Evolutionary conservation across 2,329 filamentous ascomycete species (phyloP).

Genomic region (Myriosclerotinia curreyana): DNA sequence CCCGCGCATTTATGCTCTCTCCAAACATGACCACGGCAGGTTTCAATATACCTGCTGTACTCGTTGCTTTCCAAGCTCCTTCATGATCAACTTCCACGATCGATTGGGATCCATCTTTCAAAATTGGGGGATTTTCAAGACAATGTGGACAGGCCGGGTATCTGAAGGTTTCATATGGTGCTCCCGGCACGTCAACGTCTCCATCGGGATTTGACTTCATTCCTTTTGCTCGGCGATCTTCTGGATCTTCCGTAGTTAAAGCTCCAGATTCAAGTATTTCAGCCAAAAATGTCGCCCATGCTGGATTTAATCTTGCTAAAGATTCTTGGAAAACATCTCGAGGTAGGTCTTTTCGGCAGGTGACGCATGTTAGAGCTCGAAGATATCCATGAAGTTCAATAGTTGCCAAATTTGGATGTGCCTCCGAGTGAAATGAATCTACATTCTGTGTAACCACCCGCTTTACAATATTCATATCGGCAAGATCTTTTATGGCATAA

Average conservation of each 20-base stretch:
- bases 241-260: constrained; percentile 72
- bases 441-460: constrained; percentile 93
- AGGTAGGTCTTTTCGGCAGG: constrained; percentile 69
- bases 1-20: constrained; percentile 68
- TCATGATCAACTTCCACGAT: constrained; percentile 71
- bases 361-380: constrained; percentile 74
- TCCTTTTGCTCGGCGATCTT: constrained; percentile 63
- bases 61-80: constrained; percentile 68
- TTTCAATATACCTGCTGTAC: constrained; percentile 78
- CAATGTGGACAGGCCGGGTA: constrained; percentile 89
- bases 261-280: constrained; percentile 72
- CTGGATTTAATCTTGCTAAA: constrained; percentile 75
- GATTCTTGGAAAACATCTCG: constrained; percentile 73
- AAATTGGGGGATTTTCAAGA: constrained; percentile 57
- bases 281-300: constrained; percentile 74
- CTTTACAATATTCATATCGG: constrained; percentile 66
- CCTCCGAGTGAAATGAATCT: constrained; percentile 81
- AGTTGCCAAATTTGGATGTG: constrained; percentile 72
- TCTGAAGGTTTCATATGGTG: constrained; percentile 83
- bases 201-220: constrained; percentile 89
- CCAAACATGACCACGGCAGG: constrained; percentile 97
- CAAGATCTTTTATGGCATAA: constrained; percentile 70
- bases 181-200: constrained; percentile 84
- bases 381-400: constrained; percentile 92
- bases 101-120: constrained; percentile 53